A percentile compares a stretch with the other conserved stretches of the same genome.
Evolutionary conservation across 768 basidiomycete genomes (phyloP).

Genomic region (Agrocybe pediades): DNA sequence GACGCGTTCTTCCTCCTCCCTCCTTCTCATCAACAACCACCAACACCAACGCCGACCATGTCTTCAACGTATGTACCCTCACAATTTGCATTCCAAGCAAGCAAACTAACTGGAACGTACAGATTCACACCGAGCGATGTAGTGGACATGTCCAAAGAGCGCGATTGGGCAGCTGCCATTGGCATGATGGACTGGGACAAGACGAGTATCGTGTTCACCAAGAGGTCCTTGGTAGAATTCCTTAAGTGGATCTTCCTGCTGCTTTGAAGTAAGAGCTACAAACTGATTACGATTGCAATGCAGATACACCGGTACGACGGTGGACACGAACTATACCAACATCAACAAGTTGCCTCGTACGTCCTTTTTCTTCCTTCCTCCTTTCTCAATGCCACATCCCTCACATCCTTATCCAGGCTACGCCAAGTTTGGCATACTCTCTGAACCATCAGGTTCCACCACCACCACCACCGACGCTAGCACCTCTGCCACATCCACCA

Average conservation of each 20-base stretch:
- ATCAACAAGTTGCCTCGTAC: slow-evolving; percentile 77
- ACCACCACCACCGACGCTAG: background rate
- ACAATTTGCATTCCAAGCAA: no score
- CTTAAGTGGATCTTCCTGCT: slow-evolving; percentile 64
- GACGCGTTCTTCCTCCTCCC: no score
- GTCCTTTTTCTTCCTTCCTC: slow-evolving; percentile 22
- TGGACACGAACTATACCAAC: slow-evolving; percentile 75
- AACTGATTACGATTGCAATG: background rate
- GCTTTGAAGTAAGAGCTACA: background rate
- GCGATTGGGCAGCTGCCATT: slow-evolving; percentile 61
- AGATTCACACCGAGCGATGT: slow-evolving; percentile 45
- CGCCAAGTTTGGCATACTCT: slow-evolving; percentile 68
- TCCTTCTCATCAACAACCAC: no score
- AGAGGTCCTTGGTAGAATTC: slow-evolving; percentile 75
- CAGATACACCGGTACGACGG: slow-evolving; percentile 74
- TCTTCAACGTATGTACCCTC: no score
- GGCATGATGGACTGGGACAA: slow-evolving; percentile 83
- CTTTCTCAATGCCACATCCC: background rate
- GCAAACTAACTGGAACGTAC: no score
- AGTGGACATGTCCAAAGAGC: slow-evolving; percentile 66
- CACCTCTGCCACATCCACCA: no score
- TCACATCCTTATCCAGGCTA: slow-evolving; percentile 48
- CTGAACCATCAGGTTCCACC: slow-evolving; percentile 10
- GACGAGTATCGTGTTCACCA: slow-evolving; percentile 78
- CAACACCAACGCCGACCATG: no score